Evolutionary conservation across 1,139 yeast genomes (phyloP).

Genomic region (Suhomyces bribrorum): DNA sequence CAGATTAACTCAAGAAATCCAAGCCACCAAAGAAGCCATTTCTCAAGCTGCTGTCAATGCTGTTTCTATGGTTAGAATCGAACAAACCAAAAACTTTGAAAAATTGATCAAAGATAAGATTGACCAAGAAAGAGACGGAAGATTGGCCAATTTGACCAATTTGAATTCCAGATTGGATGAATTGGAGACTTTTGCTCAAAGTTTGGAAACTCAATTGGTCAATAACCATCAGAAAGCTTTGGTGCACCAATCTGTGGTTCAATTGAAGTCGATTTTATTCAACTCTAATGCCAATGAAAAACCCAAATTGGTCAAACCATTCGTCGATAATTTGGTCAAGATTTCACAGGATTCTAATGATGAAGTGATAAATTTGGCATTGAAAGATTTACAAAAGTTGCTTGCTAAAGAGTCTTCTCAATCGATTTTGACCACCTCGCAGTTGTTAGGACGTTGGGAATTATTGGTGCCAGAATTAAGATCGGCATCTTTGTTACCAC

Average conservation of each 20-base stretch:
- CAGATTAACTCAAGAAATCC: slow-evolving; percentile 65
- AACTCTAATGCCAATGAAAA: slow-evolving; percentile 27
- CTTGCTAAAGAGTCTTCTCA: slow-evolving; percentile 54
- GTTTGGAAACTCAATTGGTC: slow-evolving; percentile 58
- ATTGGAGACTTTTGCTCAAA: slow-evolving; percentile 59
- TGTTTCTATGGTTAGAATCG: slow-evolving; percentile 67
- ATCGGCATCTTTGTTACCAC: slow-evolving; percentile 85
- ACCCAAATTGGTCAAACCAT: slow-evolving; percentile 41
- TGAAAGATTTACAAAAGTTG: slow-evolving; percentile 40
- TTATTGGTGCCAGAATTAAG: slow-evolving; percentile 83
- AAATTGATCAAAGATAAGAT: slow-evolving; percentile 62
- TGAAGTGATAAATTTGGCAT: slow-evolving; percentile 41
- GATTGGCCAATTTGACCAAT: slow-evolving; percentile 67
- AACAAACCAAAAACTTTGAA: slow-evolving; percentile 72
- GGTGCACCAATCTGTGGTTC: slow-evolving; percentile 57
- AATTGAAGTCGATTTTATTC: slow-evolving; percentile 51
- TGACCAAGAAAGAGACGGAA: slow-evolving; percentile 79
- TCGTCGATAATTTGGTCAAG: slow-evolving; percentile 47
- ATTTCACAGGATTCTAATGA: slow-evolving; percentile 46
- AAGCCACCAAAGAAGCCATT: slow-evolving; percentile 67
- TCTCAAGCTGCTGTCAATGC: slow-evolving; percentile 77
- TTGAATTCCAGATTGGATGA: slow-evolving; percentile 58
- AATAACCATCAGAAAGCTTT: slow-evolving; percentile 57
- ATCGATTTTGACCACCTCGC: slow-evolving; percentile 65
- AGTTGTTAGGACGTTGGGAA: slow-evolving; percentile 72